These are phyloP conservation scores for Epichloe elymi DNA, from an alignment of 2,329 filamentous ascomycete species.

Conservation along the genomic window DNA sequence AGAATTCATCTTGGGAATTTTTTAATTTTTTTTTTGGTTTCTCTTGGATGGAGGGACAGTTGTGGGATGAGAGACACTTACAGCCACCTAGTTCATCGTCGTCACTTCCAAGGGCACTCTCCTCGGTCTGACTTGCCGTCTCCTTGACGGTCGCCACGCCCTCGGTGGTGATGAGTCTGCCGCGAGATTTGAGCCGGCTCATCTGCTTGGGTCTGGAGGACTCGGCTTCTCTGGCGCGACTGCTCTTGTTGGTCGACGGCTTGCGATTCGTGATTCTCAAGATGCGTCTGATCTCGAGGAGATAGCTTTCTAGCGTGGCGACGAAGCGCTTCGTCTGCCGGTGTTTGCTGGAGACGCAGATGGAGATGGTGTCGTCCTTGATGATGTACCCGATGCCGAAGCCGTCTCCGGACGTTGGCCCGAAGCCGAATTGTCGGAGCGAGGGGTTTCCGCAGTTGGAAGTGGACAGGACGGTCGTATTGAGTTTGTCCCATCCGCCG, in stretches of 20 bases:
- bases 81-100: conserved; percentile 87
- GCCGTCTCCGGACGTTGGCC: conserved; percentile 82
- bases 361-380: conserved; percentile 64
- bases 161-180: conserved; percentile 48
- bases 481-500: conserved; percentile 83
- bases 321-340: conserved; percentile 84
- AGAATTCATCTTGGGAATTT: neutral
- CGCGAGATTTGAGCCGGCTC: conserved; percentile 54
- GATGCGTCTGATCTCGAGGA: conserved; percentile 79
- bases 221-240: conserved; percentile 42
- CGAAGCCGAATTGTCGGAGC: conserved; percentile 91
- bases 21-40: neutral
- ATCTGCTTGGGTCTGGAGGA: conserved; percentile 20
- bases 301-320: conserved; percentile 78
- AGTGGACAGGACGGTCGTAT: conserved; percentile 86
- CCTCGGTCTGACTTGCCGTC: conserved; percentile 50
- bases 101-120: conserved; percentile 62
- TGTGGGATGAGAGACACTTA: conserved; percentile 37
- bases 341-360: conserved; percentile 89
- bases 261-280: conserved; percentile 52
- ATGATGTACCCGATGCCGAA: conserved; percentile 99
- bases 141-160: conserved; percentile 31
- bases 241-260: conserved; percentile 28
- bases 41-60: neutral
- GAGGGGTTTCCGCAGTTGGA: conserved; percentile 98